Base-by-base conservation (phyloP, 495 filamentous ascomycete genomes). In the Parachaetomium inaequale region DNA sequence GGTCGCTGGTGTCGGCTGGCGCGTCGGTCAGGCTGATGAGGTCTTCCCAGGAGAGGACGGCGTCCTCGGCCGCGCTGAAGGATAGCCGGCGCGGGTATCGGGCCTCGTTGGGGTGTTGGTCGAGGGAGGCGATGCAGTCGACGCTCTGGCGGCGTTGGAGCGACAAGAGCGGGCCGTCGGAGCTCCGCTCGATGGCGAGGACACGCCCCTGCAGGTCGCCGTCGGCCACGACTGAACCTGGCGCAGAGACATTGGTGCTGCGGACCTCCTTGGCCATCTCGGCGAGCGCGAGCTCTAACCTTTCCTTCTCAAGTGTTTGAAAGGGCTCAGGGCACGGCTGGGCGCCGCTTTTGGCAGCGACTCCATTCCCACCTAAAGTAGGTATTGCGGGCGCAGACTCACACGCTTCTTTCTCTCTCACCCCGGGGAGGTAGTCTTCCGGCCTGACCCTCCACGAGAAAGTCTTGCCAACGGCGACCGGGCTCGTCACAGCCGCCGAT, bases 61-160 rank as follows among this genome's bases (percentile, higher is more conserved):
- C 92, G 62, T 96, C 91, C 72, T 95, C 91, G n/a, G 92, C 93
- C 45, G 85, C 81, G 63, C 88, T 89, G 70, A 98, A 98, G 5
- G 91, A 96, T 60, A 98, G 78, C 55, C 92, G 89, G 6, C 92
- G 85, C 0, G 92, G 85, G 82, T 86, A 95, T 58, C 82, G 82
- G 17, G 80, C 78, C 47, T 88, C 83, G 57, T 83, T 78, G 70
- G 8, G 71, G 65, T 12, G 75, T 66, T 46, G 69, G 59, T 3
- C 68, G 67, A 38, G 61, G 21, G 57, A 67, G 59, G 58, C 74
- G 61, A 74, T 66, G 58, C 63, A 75, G 68, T 71, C 73, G 67
- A 80, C 64, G 63, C 83, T 87, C 34, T 82, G 76, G 4, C 82
- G 74, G 23, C 79, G 76, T 32, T 75, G 73, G 29, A 84, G 72